These are phyloP conservation scores for Scytalidium lignicola DNA, from an alignment of 2,329 filamentous ascomycete genomes.

Conservation along the genomic window DNA sequence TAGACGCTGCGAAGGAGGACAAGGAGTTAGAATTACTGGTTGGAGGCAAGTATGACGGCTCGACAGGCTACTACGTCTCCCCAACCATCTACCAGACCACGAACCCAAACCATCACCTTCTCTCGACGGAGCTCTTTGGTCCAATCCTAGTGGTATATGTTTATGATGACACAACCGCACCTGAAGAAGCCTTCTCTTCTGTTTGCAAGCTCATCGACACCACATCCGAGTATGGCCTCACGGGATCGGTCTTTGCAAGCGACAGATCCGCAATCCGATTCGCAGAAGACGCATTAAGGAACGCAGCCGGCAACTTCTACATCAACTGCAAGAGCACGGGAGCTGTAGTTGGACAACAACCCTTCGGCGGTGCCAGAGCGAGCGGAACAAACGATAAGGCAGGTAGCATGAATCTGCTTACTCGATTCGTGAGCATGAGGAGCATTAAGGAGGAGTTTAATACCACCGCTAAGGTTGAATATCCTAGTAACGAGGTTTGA, in stretches of 20 bases:
- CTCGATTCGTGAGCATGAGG: constrained; percentile 61
- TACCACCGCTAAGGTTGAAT: constrained; percentile 56
- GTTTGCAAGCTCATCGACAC: constrained; percentile 61
- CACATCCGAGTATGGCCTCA: constrained; percentile 73
- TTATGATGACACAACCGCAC: constrained; percentile 62
- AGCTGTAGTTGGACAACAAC: constrained; percentile 68
- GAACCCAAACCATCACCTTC: constrained; percentile 67
- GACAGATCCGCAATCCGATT: constrained; percentile 61
- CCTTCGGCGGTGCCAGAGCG: constrained; percentile 63
- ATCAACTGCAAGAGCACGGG: constrained; percentile 79
- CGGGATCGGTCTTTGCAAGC: constrained; percentile 68
- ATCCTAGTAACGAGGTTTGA: constrained; percentile 62
- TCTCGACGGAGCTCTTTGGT: constrained; percentile 78
- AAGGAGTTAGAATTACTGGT: constrained; percentile 65
- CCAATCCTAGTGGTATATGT: constrained; percentile 70
- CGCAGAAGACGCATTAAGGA: constrained; percentile 66
- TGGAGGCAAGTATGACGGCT: constrained; percentile 73
- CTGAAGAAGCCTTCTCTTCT: constrained; percentile 49
- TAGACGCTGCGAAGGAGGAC: constrained; percentile 76
- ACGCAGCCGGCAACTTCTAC: constrained; percentile 79
- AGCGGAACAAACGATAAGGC: constrained; percentile 72
- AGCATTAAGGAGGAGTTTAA: constrained; percentile 73
- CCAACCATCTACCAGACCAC: constrained; percentile 76
- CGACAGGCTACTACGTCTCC: constrained; percentile 76
- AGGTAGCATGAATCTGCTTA: constrained; percentile 58